phyloP scores from a whole-genome alignment of 371 early-diverging fungal genomes.

The Dentiscutata heterogama region DNA sequence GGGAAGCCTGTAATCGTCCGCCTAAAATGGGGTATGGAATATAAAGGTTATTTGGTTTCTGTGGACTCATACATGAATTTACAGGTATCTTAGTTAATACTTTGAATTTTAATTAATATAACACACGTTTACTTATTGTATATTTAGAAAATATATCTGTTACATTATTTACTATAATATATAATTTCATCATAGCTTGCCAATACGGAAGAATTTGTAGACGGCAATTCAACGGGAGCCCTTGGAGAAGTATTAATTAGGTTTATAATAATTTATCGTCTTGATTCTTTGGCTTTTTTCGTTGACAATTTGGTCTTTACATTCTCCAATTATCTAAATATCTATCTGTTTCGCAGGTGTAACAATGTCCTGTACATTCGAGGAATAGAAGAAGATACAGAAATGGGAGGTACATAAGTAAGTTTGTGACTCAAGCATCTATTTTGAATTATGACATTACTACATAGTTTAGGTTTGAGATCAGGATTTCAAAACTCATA shows the following conservation, averaged over 20 bases:
- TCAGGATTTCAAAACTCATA: too few species aligned
- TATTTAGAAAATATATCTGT: not conserved
- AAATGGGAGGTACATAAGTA: conserved; percentile 30
- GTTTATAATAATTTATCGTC: conserved; percentile 50
- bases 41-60: conserved; percentile 92
- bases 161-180: conserved; percentile 16
- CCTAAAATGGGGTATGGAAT: conserved; percentile 98
- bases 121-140: conserved; percentile 15
- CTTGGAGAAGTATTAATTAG: conserved; percentile 95
- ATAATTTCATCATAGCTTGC: conserved; percentile 69
- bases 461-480: too few species aligned
- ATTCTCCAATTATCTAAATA: not conserved
- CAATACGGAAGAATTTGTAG: conserved; percentile 94
- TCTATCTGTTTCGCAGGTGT: conserved; percentile 64
- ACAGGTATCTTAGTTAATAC: conserved; percentile 70
- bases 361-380: conserved; percentile 91
- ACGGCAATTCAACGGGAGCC: conserved; percentile 89
- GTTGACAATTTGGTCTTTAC: not conserved
- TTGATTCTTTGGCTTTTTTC: not conserved
- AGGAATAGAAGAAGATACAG: conserved; percentile 68
- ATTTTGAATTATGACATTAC: too few species aligned
- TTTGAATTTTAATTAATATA: not conserved
- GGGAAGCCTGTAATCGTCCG: conserved; percentile 93
- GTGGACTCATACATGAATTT: conserved; percentile 98
- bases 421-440: too few species aligned